phyloP scores from a whole-genome alignment of 2,329 filamentous ascomycete species.

The Fusarium fujikuroi region DNA sequence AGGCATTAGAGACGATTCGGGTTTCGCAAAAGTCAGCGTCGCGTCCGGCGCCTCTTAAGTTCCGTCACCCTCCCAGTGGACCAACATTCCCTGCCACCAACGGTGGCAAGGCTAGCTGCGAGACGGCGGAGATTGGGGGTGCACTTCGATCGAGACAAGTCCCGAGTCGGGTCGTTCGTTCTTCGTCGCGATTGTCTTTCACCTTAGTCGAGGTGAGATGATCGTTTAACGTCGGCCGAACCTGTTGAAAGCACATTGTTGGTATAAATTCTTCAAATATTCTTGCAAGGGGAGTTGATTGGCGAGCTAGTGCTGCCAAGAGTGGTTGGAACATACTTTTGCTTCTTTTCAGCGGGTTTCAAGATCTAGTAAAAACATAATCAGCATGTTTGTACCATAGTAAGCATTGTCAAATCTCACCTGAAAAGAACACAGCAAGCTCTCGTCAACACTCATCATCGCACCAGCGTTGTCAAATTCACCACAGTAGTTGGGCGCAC shows the following conservation, averaged over 20 bases:
- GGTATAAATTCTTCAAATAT: constrained; percentile 59
- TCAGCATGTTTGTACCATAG: constrained; percentile 12
- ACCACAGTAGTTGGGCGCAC: constrained; percentile 98
- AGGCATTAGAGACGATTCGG: constrained; percentile 52
- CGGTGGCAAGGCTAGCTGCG: constrained; percentile 45
- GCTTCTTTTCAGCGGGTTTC: constrained; percentile 99
- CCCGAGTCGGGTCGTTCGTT: constrained; percentile 41
- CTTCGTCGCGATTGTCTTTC: constrained; percentile 39
- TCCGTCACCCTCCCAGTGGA: constrained; percentile 44
- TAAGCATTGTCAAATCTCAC: constrained; percentile 56
- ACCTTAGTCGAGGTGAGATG: constrained; percentile 42
- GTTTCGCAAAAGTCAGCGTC: constrained; percentile 46
- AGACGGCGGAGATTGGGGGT: constrained; percentile 44
- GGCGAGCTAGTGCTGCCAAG: constrained; percentile 64
- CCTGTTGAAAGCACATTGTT: constrained; percentile 80
- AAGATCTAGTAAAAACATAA: constrained; percentile 73
- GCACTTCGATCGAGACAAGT: constrained; percentile 39
- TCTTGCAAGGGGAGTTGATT: constrained; percentile 40
- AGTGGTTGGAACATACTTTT: constrained; percentile 94
- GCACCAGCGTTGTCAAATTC: constrained; percentile 99
- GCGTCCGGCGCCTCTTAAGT: constrained; percentile 41
- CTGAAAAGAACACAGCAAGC: constrained; percentile 98
- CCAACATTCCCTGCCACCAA: constrained; percentile 46
- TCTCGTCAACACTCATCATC: constrained; percentile 99
- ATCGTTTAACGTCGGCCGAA: constrained; percentile 89